These are phyloP conservation scores for Cladobotryum mycophilum DNA, from an alignment of 2,329 filamentous ascomycete species.

Conservation along the genomic window DNA sequence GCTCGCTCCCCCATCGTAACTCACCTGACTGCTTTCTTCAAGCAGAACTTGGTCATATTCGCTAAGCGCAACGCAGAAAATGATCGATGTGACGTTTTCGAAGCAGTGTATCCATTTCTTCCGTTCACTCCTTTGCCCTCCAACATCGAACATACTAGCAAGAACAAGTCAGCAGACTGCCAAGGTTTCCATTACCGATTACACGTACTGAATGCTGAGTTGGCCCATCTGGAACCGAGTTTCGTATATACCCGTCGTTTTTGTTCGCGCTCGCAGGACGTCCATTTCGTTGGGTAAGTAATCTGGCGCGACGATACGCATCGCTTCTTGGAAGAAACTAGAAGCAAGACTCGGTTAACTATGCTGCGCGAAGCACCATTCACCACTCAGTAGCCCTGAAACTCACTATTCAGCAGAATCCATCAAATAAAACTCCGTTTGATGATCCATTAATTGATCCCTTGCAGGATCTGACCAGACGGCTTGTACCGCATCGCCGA, in stretches of 20 bases:
- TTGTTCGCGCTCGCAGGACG: slow-evolving; percentile 89
- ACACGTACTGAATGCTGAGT: slow-evolving; percentile 88
- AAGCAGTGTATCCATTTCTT: slow-evolving; percentile 99
- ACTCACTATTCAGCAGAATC: slow-evolving; percentile 96
- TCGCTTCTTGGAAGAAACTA: slow-evolving; percentile 93
- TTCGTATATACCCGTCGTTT: slow-evolving; percentile 98
- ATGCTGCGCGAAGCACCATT: slow-evolving; percentile 1
- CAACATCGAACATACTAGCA: slow-evolving; percentile 95
- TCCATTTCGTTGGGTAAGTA: slow-evolving; percentile 94
- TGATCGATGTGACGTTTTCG: slow-evolving; percentile 98
- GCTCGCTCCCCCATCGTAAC: slow-evolving; percentile 19
- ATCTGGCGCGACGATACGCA: slow-evolving; percentile 73
- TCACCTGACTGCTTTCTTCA: slow-evolving; percentile 93
- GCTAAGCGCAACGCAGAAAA: slow-evolving; percentile 95
- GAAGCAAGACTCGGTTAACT: slow-evolving; percentile 2
- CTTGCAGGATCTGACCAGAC: slow-evolving; percentile 88
- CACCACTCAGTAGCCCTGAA: no score
- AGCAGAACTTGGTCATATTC: slow-evolving; percentile 97
- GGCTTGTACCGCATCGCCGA: slow-evolving; percentile 76
- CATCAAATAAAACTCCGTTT: slow-evolving; percentile 99
- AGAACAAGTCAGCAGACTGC: slow-evolving; percentile 16
- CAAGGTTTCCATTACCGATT: neutral
- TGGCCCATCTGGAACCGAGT: slow-evolving; percentile 98
- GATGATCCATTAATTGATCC: slow-evolving; percentile 78
- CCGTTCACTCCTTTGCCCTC: slow-evolving; percentile 90